phyloP scores from a whole-genome alignment of 805 yeast species.

The Candida khao-thaluensis region DNA sequence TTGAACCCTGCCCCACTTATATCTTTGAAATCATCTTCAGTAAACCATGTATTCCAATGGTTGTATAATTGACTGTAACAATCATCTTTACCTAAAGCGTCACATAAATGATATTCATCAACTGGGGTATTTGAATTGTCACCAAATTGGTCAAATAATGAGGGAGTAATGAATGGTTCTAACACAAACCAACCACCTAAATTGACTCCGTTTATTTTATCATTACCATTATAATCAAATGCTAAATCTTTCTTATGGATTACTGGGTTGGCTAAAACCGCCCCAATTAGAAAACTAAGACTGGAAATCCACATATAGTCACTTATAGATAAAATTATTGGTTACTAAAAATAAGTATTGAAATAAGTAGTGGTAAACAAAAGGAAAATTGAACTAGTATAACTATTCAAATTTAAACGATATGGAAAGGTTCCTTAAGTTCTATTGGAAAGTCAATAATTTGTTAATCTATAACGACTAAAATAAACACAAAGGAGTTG shows the following conservation, averaged over 20 bases:
- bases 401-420: no score
- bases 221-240: constrained; percentile 32
- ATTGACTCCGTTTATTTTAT: constrained; percentile 63
- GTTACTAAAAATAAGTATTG: no score
- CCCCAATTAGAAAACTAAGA: not conserved
- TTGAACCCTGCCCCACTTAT: constrained; percentile 70
- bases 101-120: constrained; percentile 75
- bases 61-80: constrained; percentile 51
- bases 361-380: no score
- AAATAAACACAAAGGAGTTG: constrained; percentile 3
- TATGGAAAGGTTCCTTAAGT: no score
- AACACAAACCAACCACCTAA: constrained; percentile 90
- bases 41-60: constrained; percentile 81
- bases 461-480: no score
- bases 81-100: constrained; percentile 57
- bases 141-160: constrained; percentile 54
- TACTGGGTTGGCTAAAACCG: constrained; percentile 1
- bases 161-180: constrained; percentile 85
- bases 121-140: constrained; percentile 54
- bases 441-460: no score
- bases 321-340: not conserved
- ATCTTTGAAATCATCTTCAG: constrained; percentile 64
- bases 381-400: no score
- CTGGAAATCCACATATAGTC: not conserved
- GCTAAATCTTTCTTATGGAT: constrained; percentile 10